Evolutionary conservation across 495 filamentous ascomycete genomes (phyloP), one percentile per base, ranked within the genome.

Genomic region (Melanomma pulvis-pyrius): DNA sequence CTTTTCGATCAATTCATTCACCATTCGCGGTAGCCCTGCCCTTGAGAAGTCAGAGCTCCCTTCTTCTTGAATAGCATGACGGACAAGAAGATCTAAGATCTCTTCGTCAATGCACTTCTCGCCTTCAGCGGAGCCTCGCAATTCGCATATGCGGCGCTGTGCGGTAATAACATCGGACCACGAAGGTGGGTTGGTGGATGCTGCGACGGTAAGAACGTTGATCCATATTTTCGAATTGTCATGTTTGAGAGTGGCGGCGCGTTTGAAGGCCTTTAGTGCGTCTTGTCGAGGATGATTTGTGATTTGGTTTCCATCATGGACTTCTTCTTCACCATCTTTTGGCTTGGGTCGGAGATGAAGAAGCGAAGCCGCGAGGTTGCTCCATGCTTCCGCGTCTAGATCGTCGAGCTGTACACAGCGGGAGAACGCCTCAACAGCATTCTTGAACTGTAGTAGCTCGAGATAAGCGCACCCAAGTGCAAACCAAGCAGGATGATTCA

Each of bases 211-310:
- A 51, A 98, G 83, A 15, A 97, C 85, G 72, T 99, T 99, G 65
- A 96, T 91, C 93, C 92, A 97, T 67, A 99, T 97, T 62, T 91
- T 85, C 82, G 86, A 89, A 77, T 92, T 90, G 62, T 90, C 87
- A 74, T 90, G 82, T 34, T 94, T 93, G 24, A 94, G 83, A 15
- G 82, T 79, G 1, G 91, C 91, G 36, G 92, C 94, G 57, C 88
- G 86, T 71, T 93, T 92, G 72, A 96, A 88, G 0, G 96, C 93
- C 12, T 82, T 75, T 2, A 98, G 86, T 15, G 94, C 90, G 65
- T 93, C 88, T 3, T 80, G 79, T 8, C 89, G 83, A 60, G 89
- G 83, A 7, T 67, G 68, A 22, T 59, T 60, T 9, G 68, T 69
- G 4, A 77, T 73, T 8, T 72, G 67, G 19, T 74, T 73, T 1